Conservation (phyloP, 2,329 filamentous ascomycete species). For the Cladosporium sp. region DNA sequence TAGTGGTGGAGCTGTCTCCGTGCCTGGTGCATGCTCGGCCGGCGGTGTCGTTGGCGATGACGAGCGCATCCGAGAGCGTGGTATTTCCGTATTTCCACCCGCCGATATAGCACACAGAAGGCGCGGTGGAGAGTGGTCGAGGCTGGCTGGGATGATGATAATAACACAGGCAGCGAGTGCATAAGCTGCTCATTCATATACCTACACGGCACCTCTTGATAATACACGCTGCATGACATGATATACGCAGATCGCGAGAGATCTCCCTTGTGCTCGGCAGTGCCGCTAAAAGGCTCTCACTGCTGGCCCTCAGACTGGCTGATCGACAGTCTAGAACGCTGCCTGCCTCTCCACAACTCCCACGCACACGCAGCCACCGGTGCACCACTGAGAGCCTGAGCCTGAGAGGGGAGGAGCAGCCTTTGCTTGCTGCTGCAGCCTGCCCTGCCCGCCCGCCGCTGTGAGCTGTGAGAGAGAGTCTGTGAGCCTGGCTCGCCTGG, state of each 20-base stretch:
- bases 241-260: not conserved
- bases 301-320: not conserved
- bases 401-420: not conserved
- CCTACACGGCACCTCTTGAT: too few species aligned
- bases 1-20: not conserved
- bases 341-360: not conserved
- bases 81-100: not conserved
- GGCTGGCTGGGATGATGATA: not conserved
- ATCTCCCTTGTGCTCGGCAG: not conserved
- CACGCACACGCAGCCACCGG: not conserved
- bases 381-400: not conserved
- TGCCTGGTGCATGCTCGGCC: not conserved
- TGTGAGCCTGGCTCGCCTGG: not conserved
- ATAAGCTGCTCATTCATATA: too few species aligned
- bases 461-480: not conserved
- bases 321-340: constrained; percentile 2
- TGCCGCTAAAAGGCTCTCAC: not conserved
- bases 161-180: not conserved
- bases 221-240: not conserved
- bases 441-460: too few species aligned
- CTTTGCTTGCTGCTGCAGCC: too few species aligned
- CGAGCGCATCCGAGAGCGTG: not conserved
- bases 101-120: not conserved
- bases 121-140: not conserved
- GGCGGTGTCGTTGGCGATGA: not conserved